Evolutionary conservation across 2,329 filamentous ascomycete genomes (phyloP).

Genomic region (Chaetomium strumarium): DNA sequence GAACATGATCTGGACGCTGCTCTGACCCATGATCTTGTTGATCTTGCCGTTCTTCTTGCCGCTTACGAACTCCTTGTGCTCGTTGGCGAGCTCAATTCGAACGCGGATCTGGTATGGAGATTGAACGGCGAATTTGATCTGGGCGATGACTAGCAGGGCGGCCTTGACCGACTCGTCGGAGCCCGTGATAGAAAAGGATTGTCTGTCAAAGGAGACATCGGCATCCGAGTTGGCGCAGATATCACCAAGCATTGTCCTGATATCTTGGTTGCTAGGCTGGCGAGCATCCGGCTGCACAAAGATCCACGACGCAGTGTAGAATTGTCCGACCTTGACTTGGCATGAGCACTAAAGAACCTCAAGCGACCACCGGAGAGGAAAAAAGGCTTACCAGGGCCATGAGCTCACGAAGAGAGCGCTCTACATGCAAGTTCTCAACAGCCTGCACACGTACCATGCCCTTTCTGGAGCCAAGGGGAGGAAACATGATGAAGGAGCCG

Average conservation of each 20-base stretch:
- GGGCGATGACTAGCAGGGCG: constrained; percentile 88
- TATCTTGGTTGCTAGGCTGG: constrained; percentile 58
- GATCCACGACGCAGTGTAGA: constrained; percentile 96
- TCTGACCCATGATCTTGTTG: constrained; percentile 99
- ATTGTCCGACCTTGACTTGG: constrained; percentile 71
- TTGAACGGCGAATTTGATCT: constrained; percentile 81
- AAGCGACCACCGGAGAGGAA: neutral
- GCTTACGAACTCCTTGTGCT: constrained; percentile 99
- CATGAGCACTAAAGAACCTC: constrained; percentile 25
- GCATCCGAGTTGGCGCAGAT: constrained; percentile 96
- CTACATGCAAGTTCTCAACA: constrained; percentile 86
- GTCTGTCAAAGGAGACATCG: constrained; percentile 89
- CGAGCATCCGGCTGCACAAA: constrained; percentile 70
- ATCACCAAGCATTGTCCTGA: constrained; percentile 86
- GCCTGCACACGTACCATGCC: constrained; percentile 86
- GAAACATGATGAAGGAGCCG: constrained; percentile 90
- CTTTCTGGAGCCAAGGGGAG: constrained; percentile 77
- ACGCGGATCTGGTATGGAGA: constrained; percentile 90
- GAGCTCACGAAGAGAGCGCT: constrained; percentile 89
- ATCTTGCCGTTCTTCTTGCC: constrained; percentile 99
- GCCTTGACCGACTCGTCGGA: constrained; percentile 95
- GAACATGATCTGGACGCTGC: constrained; percentile 98
- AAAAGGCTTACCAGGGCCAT: constrained; percentile 72
- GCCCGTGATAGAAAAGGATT: constrained; percentile 88
- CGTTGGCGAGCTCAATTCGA: constrained; percentile 97